Conservation (phyloP, 2,329 filamentous ascomycete genomes). For the Calonectria ilicicola region DNA sequence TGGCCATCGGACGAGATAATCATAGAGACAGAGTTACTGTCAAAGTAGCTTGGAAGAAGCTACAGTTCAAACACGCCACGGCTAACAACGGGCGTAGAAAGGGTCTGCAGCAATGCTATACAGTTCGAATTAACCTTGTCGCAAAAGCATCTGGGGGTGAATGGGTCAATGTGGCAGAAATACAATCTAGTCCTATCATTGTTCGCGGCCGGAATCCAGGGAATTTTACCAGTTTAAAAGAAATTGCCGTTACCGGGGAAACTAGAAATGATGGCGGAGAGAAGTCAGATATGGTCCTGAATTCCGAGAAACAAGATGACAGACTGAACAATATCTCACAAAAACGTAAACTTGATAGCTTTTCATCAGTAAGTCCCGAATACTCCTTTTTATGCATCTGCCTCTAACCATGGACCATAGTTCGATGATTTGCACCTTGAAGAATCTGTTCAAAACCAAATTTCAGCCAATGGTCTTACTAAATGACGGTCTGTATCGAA, state of each 20-base stretch:
- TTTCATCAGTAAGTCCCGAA: neutral
- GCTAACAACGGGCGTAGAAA: slow-evolving; percentile 96
- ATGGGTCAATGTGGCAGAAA: slow-evolving; percentile 81
- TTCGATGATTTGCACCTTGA: neutral
- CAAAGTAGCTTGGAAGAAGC: slow-evolving; percentile 90
- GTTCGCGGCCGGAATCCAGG: slow-evolving; percentile 91
- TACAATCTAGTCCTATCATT: slow-evolving; percentile 91
- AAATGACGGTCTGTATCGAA: neutral
- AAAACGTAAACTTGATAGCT: neutral
- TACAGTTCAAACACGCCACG: slow-evolving; percentile 96
- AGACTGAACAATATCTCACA: neutral
- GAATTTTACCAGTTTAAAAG: slow-evolving; percentile 93
- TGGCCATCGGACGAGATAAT: slow-evolving; percentile 72
- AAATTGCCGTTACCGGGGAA: slow-evolving; percentile 77
- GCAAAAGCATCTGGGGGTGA: slow-evolving; percentile 78
- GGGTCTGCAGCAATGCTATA: slow-evolving; percentile 94
- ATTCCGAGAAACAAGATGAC: neutral
- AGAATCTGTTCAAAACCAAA: neutral
- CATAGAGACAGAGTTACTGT: slow-evolving; percentile 84
- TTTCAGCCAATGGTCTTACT: neutral
- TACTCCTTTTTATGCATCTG: neutral
- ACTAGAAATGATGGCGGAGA: slow-evolving; percentile 48
- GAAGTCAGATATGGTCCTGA: too few relatives aligned
- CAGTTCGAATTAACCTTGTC: slow-evolving; percentile 85
- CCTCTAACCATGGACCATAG: neutral